Base-by-base conservation (phyloP, 768 basidiomycete species). In the Tylopilus vinaceipallidus region DNA sequence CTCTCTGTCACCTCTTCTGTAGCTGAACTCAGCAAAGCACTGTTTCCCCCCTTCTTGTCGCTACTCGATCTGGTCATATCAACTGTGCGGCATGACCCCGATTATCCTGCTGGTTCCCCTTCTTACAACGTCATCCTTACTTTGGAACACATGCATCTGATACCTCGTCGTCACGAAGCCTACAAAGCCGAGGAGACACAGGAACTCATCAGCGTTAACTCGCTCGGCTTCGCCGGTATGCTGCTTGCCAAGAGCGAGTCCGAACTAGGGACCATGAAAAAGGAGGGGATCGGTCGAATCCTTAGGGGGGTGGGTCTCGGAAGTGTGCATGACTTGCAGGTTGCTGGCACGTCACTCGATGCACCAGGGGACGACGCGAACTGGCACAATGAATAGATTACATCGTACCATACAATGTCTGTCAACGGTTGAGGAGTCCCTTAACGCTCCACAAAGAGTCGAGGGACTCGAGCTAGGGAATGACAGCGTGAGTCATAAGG, bases 211-310 rank as follows among this genome's bases (percentile, higher is more conserved):
- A 80, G 81, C 59, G 75, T 98, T 36, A 97, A 98, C 66, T 79
- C 95, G 38, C 76, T 97, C 41, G 95, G 91, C 13, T 97, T 87
- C 64, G 88, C 91, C 7, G 95, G 95, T 1, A 82, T 91, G 84
- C 59, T 97, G 53, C 79, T 97, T 47, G 91, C 90, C 22, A 91
- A 88, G 73, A 91, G 86, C 54, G 81, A 87, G 46, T 75, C 75
- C 17, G 91, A 95, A 69, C 65, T 91, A 42, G 80, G 83, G 47
- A 79, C 76, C 2, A 77, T 97, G 35, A 80, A 80, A 66, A 67
- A 71, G 50, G 83, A 85, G 65, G 79, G 82, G 1, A 70, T 88
- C 23, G 72, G 75, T 8, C 81, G 74, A 49, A 84, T 94, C 29
- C 63, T 94, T 54, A 68, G 73, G 42, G 76, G 71, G 17, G 87